Evolutionary conservation across 2,329 filamentous ascomycete species (phyloP).

Genomic region (Epicoccum nigrum): DNA sequence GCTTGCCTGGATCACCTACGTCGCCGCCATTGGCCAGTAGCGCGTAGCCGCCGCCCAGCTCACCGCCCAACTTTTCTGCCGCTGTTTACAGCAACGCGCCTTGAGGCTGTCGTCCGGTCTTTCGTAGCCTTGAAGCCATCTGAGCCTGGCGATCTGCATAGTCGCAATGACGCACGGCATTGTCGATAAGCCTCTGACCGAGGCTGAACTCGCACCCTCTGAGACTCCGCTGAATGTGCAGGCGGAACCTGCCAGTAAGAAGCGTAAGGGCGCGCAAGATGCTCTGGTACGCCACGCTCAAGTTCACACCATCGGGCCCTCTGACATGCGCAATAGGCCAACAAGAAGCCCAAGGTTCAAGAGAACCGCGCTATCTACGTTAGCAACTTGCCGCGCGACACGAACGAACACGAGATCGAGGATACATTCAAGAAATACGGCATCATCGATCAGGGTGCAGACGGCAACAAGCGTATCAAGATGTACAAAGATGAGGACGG

Average conservation of each 20-base stretch:
- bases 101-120: conserved; percentile 6
- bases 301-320: neutral
- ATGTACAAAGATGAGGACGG: conserved; percentile 84
- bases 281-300: conserved; percentile 23
- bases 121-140: neutral
- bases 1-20: conserved; percentile 12
- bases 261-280: conserved; percentile 34
- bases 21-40: conserved; percentile 12
- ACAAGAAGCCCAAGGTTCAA: conserved; percentile 43
- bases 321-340: conserved; percentile 42
- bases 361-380: conserved; percentile 93
- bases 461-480: conserved; percentile 85
- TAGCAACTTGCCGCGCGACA: conserved; percentile 82
- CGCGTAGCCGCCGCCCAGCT: conserved; percentile 20
- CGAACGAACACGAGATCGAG: conserved; percentile 78
- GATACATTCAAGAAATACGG: conserved; percentile 87
- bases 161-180: conserved; percentile 22
- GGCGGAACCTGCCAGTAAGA: conserved; percentile 22
- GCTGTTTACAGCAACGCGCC: conserved; percentile 12
- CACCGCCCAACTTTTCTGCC: conserved; percentile 34
- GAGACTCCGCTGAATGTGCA: conserved; percentile 8
- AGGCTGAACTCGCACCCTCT: conserved; percentile 16
- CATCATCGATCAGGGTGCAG: conserved; percentile 93
- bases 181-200: conserved; percentile 22
- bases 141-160: neutral